These are phyloP conservation scores for Onygena corvina DNA, from an alignment of 2,329 filamentous ascomycete species.

Conservation along the genomic window DNA sequence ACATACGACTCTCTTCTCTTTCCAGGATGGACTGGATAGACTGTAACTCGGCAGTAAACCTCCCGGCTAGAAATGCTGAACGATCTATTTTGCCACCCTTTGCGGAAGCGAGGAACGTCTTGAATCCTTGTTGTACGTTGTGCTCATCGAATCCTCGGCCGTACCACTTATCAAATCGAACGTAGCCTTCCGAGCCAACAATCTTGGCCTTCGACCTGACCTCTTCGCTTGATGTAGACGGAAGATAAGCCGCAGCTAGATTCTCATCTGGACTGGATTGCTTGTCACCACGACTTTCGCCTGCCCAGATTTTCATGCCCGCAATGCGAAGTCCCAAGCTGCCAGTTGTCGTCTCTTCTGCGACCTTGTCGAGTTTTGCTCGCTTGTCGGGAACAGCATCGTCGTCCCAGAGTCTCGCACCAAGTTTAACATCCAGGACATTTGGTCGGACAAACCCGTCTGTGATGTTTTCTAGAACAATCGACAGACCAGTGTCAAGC, in stretches of 20 bases:
- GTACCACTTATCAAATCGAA: conserved; percentile 54
- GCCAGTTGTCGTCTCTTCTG: conserved; percentile 47
- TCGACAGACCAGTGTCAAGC: conserved; percentile 62
- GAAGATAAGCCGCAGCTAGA: conserved; percentile 24
- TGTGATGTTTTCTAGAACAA: conserved; percentile 76
- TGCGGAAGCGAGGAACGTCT: conserved; percentile 43
- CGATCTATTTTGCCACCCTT: conserved; percentile 32
- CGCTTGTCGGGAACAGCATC: conserved; percentile 47
- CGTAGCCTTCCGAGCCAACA: conserved; percentile 42
- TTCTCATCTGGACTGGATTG: neutral
- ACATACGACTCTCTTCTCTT: conserved; percentile 53
- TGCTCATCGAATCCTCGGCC: conserved; percentile 46
- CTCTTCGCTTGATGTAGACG: conserved; percentile 41
- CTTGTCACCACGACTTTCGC: conserved; percentile 20
- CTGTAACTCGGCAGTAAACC: conserved; percentile 33
- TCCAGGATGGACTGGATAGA: conserved; percentile 40
- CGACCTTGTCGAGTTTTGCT: conserved; percentile 47
- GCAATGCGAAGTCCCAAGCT: conserved; percentile 52
- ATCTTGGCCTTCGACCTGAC: conserved; percentile 34
- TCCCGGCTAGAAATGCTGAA: conserved; percentile 32
- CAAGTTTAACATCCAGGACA: conserved; percentile 87
- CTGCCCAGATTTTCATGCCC: conserved; percentile 50
- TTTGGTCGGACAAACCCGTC: conserved; percentile 73
- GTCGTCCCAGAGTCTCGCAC: conserved; percentile 74
- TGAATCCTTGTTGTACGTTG: conserved; percentile 47